A percentile compares a stretch with the other conserved stretches of the same genome.
Evolutionary conservation across 2,329 filamentous ascomycete species (phyloP).

Genomic region (Diaporthe ilicicola): DNA sequence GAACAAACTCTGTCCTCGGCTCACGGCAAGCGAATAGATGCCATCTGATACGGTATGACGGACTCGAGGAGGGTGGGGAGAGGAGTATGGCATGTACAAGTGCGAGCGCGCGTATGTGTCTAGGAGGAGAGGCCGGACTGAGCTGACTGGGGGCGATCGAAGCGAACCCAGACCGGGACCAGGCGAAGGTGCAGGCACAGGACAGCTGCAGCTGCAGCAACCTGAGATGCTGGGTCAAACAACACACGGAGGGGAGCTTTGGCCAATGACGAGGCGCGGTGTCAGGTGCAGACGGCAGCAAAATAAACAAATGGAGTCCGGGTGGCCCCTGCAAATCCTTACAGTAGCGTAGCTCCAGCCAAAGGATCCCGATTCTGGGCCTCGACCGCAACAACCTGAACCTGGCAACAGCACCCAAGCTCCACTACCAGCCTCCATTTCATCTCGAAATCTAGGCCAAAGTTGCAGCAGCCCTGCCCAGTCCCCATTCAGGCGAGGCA

Average conservation of each 20-base stretch:
- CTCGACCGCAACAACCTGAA: background rate
- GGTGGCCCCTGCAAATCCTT: slow-evolving; percentile 16
- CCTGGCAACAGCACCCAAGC: slow-evolving; percentile 16
- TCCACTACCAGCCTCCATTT: slow-evolving; percentile 27
- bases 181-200: background rate
- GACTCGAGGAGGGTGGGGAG: background rate
- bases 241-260: slow-evolving; percentile 1
- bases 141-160: background rate
- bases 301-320: slow-evolving; percentile 26
- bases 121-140: slow-evolving; percentile 2
- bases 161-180: background rate
- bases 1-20: slow-evolving; percentile 1
- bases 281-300: background rate
- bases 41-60: slow-evolving; percentile 3
- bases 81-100: background rate
- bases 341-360: slow-evolving; percentile 15
- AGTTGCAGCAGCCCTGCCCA: slow-evolving; percentile 11
- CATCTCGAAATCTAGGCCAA: background rate
- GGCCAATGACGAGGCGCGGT: slow-evolving; percentile 20
- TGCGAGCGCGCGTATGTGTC: background rate
- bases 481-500: background rate
- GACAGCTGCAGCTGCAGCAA: slow-evolving; percentile 22
- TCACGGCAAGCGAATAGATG: slow-evolving; percentile 21
- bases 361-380: slow-evolving; percentile 19
- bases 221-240: slow-evolving; percentile 1